Conservation (phyloP, 192 early-diverging fungal species). For the Umbelopsis ramanniana region DNA sequence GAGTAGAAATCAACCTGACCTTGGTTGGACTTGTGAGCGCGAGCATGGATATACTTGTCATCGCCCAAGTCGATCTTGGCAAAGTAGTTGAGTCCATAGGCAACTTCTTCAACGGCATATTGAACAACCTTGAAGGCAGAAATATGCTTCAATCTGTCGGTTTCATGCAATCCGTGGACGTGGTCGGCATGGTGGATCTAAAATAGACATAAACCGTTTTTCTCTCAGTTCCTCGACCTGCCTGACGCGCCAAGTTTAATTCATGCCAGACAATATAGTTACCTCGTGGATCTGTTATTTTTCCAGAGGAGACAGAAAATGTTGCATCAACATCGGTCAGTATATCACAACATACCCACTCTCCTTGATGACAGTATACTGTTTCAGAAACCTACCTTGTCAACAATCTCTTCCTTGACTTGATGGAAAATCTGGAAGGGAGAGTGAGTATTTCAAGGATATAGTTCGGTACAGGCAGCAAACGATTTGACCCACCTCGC, state of each 20-base stretch:
- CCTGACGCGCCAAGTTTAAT: not conserved
- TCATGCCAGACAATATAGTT: not conserved
- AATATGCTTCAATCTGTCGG: slow-evolving; percentile 54
- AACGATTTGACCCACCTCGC: slow-evolving; percentile 23
- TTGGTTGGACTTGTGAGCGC: slow-evolving; percentile 49
- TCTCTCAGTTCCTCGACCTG: not conserved
- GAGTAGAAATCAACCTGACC: slow-evolving; percentile 51
- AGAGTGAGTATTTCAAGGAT: not conserved
- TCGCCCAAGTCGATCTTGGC: slow-evolving; percentile 60
- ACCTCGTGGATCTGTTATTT: slow-evolving; percentile 30
- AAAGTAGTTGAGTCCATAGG: slow-evolving; percentile 59
- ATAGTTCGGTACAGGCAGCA: not conserved
- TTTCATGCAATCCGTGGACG: slow-evolving; percentile 52
- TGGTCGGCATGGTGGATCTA: slow-evolving; percentile 45
- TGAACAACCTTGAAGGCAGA: slow-evolving; percentile 48
- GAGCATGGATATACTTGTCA: slow-evolving; percentile 55
- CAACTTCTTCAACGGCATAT: slow-evolving; percentile 55
- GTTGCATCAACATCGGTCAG: not conserved
- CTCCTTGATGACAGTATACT: not conserved
- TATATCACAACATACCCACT: not conserved
- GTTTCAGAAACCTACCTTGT: slow-evolving; percentile 36
- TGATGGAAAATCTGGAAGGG: slow-evolving; percentile 39
- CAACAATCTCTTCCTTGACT: slow-evolving; percentile 45
- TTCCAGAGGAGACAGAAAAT: not conserved
- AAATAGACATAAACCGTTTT: not conserved